Conservation (phyloP, 208 protist genomes). For the Trypanosoma brucei region DNA sequence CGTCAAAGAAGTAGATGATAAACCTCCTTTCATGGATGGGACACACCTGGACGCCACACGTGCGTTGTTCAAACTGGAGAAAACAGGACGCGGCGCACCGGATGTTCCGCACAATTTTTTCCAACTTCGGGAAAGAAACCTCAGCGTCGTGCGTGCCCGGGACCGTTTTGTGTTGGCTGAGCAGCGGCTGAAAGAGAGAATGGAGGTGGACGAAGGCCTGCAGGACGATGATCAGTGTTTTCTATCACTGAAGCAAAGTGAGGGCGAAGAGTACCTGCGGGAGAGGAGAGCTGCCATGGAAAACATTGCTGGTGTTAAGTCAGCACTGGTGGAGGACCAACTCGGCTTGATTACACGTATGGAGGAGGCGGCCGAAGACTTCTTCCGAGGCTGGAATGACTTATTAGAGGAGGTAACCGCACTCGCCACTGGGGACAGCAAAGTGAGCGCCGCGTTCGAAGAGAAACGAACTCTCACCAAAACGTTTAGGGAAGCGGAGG, state of each 20-base stretch:
- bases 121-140: constrained; percentile 3
- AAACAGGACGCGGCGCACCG: constrained; percentile 5
- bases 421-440: constrained; percentile 22
- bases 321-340: constrained; percentile 10
- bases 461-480: constrained; percentile 28
- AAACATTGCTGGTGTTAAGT: background rate
- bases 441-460: constrained; percentile 37
- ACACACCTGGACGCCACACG: constrained; percentile 30
- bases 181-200: constrained; percentile 10
- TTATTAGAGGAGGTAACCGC: constrained; percentile 20
- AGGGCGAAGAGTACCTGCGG: constrained; percentile 18
- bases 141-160: constrained; percentile 17
- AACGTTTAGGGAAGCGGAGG: constrained; percentile 20
- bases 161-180: constrained; percentile 28
- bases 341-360: constrained; percentile 14
- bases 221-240: constrained; percentile 22
- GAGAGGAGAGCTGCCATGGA: constrained; percentile 11
- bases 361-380: constrained; percentile 12
- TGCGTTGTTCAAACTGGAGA: constrained; percentile 27
- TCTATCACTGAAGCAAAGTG: constrained; percentile 21
- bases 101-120: constrained; percentile 17
- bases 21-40: constrained; percentile 38
- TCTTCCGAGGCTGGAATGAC: constrained; percentile 16
- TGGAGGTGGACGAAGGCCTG: constrained; percentile 4
- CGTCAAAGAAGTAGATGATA: constrained; percentile 27